Percentiles rank a stretch among this genome's conserved stretches.
Evolutionary conservation across 495 filamentous ascomycete genomes (phyloP).

Genomic region (Acidomyces sp.): DNA sequence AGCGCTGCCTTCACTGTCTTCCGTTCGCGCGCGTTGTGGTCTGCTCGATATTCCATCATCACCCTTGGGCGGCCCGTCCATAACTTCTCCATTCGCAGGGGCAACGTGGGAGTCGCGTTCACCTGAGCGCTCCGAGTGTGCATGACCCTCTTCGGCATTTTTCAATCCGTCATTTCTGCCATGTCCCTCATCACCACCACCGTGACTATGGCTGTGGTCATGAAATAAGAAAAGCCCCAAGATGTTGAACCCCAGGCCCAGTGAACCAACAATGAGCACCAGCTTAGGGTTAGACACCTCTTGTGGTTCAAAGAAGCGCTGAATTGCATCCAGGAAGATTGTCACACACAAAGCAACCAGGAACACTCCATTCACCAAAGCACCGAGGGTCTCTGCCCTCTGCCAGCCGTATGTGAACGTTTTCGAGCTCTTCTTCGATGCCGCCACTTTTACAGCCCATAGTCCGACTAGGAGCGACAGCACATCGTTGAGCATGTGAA

Average conservation of each 20-base stretch:
- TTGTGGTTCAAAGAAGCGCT: slow-evolving; percentile 78
- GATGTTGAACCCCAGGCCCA: slow-evolving; percentile 80
- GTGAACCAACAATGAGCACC: slow-evolving; percentile 49
- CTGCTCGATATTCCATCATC: slow-evolving; percentile 21
- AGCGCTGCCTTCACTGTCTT: slow-evolving; percentile 26
- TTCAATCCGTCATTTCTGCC: slow-evolving; percentile 28
- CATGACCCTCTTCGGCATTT: slow-evolving; percentile 34
- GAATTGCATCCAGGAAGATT: slow-evolving; percentile 87
- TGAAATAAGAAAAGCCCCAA: slow-evolving; percentile 81
- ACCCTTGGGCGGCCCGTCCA: slow-evolving; percentile 34
- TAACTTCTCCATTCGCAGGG: slow-evolving; percentile 36
- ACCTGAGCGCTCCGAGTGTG: slow-evolving; percentile 28
- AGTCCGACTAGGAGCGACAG: slow-evolving; percentile 82
- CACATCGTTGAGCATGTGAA: slow-evolving; percentile 99
- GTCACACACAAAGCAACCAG: slow-evolving; percentile 88
- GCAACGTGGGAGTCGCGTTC: slow-evolving; percentile 31
- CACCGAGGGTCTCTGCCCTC: slow-evolving; percentile 94
- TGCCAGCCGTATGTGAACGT: slow-evolving; percentile 96
- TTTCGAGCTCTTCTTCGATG: slow-evolving; percentile 62
- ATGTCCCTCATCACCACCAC: slow-evolving; percentile 33
- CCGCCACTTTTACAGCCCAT: slow-evolving; percentile 86
- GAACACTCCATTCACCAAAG: slow-evolving; percentile 92
- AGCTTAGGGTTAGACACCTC: slow-evolving; percentile 69
- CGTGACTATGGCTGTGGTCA: slow-evolving; percentile 82
- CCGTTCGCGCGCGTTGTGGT: slow-evolving; percentile 25